A percentile compares a stretch with the other conserved stretches of the same genome.
These are phyloP conservation scores for Suillus americanus DNA, from an alignment of 768 basidiomycete species.

Conservation along the genomic window DNA sequence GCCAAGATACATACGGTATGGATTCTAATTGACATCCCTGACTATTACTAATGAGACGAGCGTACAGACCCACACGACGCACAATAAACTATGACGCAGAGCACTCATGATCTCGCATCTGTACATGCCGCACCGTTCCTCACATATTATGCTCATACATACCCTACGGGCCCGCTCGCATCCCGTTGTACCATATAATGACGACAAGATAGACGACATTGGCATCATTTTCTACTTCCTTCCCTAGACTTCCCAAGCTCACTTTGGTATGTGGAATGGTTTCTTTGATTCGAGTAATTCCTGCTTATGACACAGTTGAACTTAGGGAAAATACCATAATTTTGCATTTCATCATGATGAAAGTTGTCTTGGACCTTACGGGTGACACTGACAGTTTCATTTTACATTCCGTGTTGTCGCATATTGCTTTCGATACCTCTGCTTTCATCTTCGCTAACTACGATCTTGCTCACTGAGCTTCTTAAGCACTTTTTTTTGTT, in stretches of 20 bases:
- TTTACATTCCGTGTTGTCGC: neutral
- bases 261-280: neutral
- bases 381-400: neutral
- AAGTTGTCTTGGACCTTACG: neutral
- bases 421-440: neutral
- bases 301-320: neutral
- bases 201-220: constrained; percentile 1
- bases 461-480: neutral
- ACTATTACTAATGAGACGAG: neutral
- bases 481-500: neutral
- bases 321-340: neutral
- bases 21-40: neutral
- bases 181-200: constrained; percentile 24
- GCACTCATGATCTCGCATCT: neutral
- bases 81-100: constrained; percentile 1
- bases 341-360: neutral
- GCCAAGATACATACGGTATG: constrained; percentile 11
- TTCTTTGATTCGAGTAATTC: neutral
- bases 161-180: constrained; percentile 13
- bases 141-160: constrained; percentile 1
- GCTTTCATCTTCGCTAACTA: neutral
- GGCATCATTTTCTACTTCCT: neutral
- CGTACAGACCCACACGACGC: constrained; percentile 10
- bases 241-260: neutral
- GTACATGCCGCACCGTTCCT: constrained; percentile 5